Evolutionary conservation across 768 basidiomycete genomes (phyloP).

Genomic region (Sporobolomyces pararoseus): DNA sequence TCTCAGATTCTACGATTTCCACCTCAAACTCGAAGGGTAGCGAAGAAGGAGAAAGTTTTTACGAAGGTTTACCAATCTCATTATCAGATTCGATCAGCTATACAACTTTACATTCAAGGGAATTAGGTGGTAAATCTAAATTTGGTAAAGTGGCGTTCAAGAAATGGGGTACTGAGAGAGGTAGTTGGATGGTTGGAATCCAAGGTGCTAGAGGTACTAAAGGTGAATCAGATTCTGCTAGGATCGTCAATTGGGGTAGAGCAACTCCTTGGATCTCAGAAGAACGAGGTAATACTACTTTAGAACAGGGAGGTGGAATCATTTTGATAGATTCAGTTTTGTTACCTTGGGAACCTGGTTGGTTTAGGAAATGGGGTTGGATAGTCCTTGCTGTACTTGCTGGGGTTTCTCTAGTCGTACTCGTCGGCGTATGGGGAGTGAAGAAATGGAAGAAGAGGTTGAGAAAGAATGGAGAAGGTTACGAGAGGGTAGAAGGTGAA

Average conservation of each 20-base stretch:
- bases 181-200: conserved; percentile 53
- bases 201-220: conserved; percentile 51
- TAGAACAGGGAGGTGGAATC: conserved; percentile 69
- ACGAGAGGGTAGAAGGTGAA: conserved; percentile 26
- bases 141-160: conserved; percentile 85
- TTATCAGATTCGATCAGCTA: conserved; percentile 71
- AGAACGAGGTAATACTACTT: conserved; percentile 57
- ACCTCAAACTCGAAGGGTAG: conserved; percentile 9
- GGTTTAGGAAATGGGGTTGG: conserved; percentile 72
- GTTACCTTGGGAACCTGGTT: conserved; percentile 76
- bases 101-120: conserved; percentile 59
- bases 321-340: conserved; percentile 79
- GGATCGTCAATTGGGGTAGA: conserved; percentile 49
- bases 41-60: conserved; percentile 34
- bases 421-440: neutral
- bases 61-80: conserved; percentile 56
- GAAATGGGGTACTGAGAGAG: conserved; percentile 47
- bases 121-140: conserved; percentile 54
- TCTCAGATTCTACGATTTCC: conserved; percentile 1
- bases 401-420: neutral
- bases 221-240: conserved; percentile 52
- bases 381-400: conserved; percentile 8
- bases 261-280: conserved; percentile 52
- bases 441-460: conserved; percentile 14
- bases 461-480: conserved; percentile 14